Evolutionary conservation across 176 grass and related monocot genomes (phyloP), one percentile per base, ranked within the genome.

Genomic region (Eleusine indica): DNA sequence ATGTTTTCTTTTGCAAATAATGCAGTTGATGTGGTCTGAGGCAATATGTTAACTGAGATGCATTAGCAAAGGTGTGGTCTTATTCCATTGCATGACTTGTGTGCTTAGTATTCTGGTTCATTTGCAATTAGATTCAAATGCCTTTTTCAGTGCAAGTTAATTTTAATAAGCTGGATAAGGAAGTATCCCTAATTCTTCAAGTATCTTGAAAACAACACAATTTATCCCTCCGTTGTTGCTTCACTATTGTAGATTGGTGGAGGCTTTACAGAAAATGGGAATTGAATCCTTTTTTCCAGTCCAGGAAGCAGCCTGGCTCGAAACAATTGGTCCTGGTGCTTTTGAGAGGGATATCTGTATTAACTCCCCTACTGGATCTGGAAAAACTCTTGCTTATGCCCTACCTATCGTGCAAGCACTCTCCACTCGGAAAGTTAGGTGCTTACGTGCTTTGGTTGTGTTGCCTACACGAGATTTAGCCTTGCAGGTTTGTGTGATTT

Each of bases 301-400:
- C 16, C 96, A 98, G 81, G 75, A 90, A 79, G 91, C 93, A 44
- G 85, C 94, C 41, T 98, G 91, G 93, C 48, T 93, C 14, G 93
- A 98, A 80, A 93, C 91, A 51, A 73, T 98, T 71, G 91, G 96
- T 13, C 91, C 96, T 15, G 91, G 96, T 44, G 89, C 90, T 82
- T 98, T 98, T 78, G 89, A 98, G 80, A 92, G 92, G 66, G 96
- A 98, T 76, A 91, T 98, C 68, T 95, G 96, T 90, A 88, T 95
- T 6, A 98, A 98, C 42, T 98, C 96, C 66, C 96, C 96, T 9
- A 98, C 96, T 74, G 96, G 96, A 67, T 95, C 92, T 35, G 93
- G 96, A 42, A 98, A 98, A 63, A 98, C 96, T 42, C 89, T 98
- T 79, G 91, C 96, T 30, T 98, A 95, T 88, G 96, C 93, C 37